Conservation (phyloP, 202 grass and related monocot species). For the Carex arenaria region DNA sequence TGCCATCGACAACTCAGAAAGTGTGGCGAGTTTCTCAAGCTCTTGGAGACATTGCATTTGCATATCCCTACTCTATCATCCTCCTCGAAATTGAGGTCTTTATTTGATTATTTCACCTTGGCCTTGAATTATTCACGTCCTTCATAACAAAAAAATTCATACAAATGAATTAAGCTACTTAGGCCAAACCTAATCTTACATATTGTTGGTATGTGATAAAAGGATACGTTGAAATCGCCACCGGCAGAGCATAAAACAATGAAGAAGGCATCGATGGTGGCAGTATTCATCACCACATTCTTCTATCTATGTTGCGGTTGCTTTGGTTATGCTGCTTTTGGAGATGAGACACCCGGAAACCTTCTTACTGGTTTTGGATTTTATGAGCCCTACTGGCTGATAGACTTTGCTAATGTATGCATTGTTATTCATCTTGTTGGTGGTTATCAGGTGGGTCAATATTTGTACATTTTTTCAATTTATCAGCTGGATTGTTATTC, state of each 20-base stretch:
- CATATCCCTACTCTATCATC: constrained; percentile 76
- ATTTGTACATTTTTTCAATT: background rate
- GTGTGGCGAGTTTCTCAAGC: constrained; percentile 70
- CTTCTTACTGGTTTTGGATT: constrained; percentile 79
- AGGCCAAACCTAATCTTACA: background rate
- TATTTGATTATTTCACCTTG: background rate
- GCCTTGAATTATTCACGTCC: background rate
- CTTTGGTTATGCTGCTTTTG: constrained; percentile 85
- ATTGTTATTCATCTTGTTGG: constrained; percentile 66
- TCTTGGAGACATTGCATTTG: constrained; percentile 74
- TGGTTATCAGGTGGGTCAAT: constrained; percentile 57
- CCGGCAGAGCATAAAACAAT: constrained; percentile 72
- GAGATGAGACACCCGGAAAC: constrained; percentile 70
- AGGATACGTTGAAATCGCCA: constrained; percentile 70
- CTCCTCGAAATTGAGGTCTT: constrained; percentile 74
- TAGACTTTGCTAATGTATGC: constrained; percentile 65
- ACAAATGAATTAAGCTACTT: background rate
- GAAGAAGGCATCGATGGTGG: constrained; percentile 54
- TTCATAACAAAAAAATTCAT: background rate
- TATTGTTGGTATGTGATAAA: background rate
- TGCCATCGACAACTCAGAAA: background rate
- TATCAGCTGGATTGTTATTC: background rate
- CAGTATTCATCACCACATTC: constrained; percentile 55
- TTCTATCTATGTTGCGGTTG: constrained; percentile 78
- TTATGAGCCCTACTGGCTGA: constrained; percentile 83